Percentiles rank a stretch among this genome's conserved stretches.
phyloP scores from a whole-genome alignment of 495 filamentous ascomycete species.

The Evernia prunastri region DNA sequence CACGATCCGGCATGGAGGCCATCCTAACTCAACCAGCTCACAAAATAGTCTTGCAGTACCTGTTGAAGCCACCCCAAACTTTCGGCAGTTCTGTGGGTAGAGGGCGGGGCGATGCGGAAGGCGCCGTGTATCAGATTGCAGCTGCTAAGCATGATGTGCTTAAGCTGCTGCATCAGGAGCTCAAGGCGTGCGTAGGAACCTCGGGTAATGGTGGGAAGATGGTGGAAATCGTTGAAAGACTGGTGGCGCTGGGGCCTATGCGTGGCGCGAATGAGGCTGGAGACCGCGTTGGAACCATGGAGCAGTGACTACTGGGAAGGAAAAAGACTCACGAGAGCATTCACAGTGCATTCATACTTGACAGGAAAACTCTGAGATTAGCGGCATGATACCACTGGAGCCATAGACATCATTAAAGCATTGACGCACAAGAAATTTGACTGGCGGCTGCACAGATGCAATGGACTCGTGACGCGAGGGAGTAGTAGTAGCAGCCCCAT shows the following conservation, averaged over 20 bases:
- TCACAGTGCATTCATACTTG: not conserved
- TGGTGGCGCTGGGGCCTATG: slow-evolving; percentile 41
- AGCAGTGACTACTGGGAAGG: slow-evolving; percentile 26
- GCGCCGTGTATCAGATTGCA: slow-evolving; percentile 53
- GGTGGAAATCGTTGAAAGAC: slow-evolving; percentile 37
- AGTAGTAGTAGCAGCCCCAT: no score
- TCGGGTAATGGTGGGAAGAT: slow-evolving; percentile 41
- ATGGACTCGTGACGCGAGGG: no score
- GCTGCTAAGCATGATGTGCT: slow-evolving; percentile 54
- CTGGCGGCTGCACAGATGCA: no score
- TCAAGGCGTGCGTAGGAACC: slow-evolving; percentile 32
- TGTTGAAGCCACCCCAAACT: slow-evolving; percentile 52
- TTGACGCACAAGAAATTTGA: not conserved
- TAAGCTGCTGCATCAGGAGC: slow-evolving; percentile 36
- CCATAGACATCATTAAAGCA: not conserved
- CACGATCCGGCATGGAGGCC: slow-evolving; percentile 43
- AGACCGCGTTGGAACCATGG: slow-evolving; percentile 36
- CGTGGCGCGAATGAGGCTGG: slow-evolving; percentile 34
- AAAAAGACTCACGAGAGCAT: not conserved
- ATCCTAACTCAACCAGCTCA: slow-evolving; percentile 48
- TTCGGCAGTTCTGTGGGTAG: slow-evolving; percentile 55
- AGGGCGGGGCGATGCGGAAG: slow-evolving; percentile 51
- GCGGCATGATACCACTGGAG: slow-evolving; percentile 7
- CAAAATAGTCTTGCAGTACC: slow-evolving; percentile 49
- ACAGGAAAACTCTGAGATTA: not conserved